Evolutionary conservation across 164 flowering plant species (phyloP).

Genomic region (Piper longum): DNA sequence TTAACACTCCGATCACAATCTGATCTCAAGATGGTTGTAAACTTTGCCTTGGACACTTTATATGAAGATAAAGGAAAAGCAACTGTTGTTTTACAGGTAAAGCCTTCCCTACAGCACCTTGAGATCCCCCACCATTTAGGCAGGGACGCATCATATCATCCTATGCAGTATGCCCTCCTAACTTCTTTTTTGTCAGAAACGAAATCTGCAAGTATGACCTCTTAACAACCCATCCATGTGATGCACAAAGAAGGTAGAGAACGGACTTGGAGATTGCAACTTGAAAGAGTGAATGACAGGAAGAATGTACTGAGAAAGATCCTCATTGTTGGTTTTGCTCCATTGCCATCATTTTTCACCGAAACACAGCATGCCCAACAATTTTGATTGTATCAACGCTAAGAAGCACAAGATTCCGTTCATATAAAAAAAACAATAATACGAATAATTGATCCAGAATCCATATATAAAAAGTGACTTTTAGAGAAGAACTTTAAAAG

Average conservation of each 20-base stretch:
- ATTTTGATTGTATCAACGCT: no score
- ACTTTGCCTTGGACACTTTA: neutral
- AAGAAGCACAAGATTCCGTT: no score
- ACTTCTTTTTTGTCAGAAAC: neutral
- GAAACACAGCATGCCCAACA: no score
- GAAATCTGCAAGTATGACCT: no score
- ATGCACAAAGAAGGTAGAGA: no score
- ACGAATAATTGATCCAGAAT: neutral
- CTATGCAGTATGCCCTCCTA: neutral
- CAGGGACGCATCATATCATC: neutral
- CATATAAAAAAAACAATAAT: neutral
- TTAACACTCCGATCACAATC: neutral
- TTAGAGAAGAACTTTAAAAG: neutral
- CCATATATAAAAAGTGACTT: neutral
- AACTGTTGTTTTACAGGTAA: neutral
- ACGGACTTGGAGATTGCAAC: no score
- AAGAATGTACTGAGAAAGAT: no score
- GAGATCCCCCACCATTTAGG: neutral
- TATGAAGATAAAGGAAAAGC: neutral
- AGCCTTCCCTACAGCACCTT: neutral
- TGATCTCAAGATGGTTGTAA: neutral
- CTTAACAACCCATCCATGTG: no score
- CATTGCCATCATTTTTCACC: no score
- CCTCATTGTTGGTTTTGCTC: no score
- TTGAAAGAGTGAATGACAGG: no score